Base-by-base conservation (phyloP, 805 yeast species). In the Debaryomyces tyrocola region DNA sequence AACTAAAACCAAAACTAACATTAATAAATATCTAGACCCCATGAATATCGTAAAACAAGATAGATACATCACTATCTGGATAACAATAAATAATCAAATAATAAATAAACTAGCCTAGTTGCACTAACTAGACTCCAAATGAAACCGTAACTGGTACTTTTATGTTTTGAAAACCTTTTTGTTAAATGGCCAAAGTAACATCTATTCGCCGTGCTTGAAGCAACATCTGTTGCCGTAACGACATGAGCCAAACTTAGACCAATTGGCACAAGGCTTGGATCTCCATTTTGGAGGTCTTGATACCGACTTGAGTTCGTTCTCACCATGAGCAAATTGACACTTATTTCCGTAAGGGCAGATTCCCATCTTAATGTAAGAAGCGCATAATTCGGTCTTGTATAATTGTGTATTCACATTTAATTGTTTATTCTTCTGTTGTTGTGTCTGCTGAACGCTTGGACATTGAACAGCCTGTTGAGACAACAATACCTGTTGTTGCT, bases 281-380 rank as follows among this genome's bases (percentile, higher is more conserved):
- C 96, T 82, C 86, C 92, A 90, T 60, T 90, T 90, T 45, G 84
- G 81, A 9, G 90, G 84, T 49, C 92, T 77, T 49, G 82, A 84
- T 38, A 89, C 83, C 10, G 66, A 55, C 64, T 88, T 88, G 56
- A 90, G 72, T 64, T 90, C 97, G 45, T 77, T 69, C 34, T 79
- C 74, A 15, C 97, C 97, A 61, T 90, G 97, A 5, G 97, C 97
- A 75, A 90, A 90, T 69, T 90, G 97, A 65, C 97, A 90, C 70
- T 90, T 90, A 53, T 79, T 77, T 2, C 96, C 96, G 63, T 90
- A 90, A 12, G 96, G 96, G 64, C 97, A 90, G 10, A 60, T 53
- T 20, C 83, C 82, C 53, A 81, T 78, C 56, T 79, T 82, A 60
- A 82, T 79, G 62, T 77, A 90, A 20, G 91, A 84, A 34, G 84